phyloP scores from a whole-genome alignment of 495 filamentous ascomycete species.

The Daldinia grandis region DNA sequence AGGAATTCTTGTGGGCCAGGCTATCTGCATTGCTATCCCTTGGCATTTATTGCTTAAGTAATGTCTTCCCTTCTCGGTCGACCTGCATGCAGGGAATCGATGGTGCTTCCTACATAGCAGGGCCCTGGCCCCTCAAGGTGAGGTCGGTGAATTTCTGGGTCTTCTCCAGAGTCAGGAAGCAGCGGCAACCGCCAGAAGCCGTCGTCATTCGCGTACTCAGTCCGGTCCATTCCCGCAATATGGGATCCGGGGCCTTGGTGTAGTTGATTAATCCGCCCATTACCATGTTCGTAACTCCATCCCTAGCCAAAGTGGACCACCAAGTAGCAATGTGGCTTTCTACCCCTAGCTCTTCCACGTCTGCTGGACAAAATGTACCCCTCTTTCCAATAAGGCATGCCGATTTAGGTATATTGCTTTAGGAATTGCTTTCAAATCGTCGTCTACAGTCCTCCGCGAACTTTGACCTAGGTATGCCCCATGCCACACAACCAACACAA shows the following conservation, averaged over 20 bases:
- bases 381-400: conserved; percentile 36
- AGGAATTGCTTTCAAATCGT: conserved; percentile 33
- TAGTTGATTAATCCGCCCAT: conserved; percentile 34
- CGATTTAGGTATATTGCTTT: conserved; percentile 32
- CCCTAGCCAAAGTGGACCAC: conserved; percentile 34
- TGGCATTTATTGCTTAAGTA: conserved; percentile 40
- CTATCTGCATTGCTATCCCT: conserved; percentile 41
- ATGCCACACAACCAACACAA: conserved; percentile 34
- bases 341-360: conserved; percentile 30
- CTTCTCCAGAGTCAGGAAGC: conserved; percentile 16
- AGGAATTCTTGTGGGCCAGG: conserved; percentile 32
- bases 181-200: conserved; percentile 29
- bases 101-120: conserved; percentile 18
- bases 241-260: conserved; percentile 22
- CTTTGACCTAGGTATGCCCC: conserved; percentile 42
- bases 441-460: conserved; percentile 17
- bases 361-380: conserved; percentile 31
- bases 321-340: conserved; percentile 38
- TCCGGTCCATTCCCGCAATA: conserved; percentile 25
- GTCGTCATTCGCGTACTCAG: conserved; percentile 19
- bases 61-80: conserved; percentile 41
- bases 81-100: conserved; percentile 42
- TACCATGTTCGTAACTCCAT: conserved; percentile 29
- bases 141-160: conserved; percentile 38
- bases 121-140: conserved; percentile 30